A percentile compares a stretch with the other conserved stretches of the same genome.
Conservation (phyloP, 2,329 filamentous ascomycete species). For the Beauveria brongniartii region DNA sequence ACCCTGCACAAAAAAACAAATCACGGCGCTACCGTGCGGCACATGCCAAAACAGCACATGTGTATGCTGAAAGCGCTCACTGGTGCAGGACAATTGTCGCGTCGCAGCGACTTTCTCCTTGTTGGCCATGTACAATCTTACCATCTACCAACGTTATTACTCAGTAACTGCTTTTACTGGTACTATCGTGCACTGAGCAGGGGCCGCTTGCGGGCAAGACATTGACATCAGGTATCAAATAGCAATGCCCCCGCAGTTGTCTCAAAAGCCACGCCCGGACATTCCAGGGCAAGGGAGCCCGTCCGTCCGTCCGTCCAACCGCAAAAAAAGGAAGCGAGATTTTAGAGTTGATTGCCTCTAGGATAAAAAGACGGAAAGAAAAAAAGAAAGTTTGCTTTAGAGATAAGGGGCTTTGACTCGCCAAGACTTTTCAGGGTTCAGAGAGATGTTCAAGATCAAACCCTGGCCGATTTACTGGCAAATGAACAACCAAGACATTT, state of each 20-base stretch:
- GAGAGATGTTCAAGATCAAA: conserved; percentile 2
- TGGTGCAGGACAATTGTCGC: too few species aligned
- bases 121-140: too few species aligned
- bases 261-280: background rate
- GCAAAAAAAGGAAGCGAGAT: background rate
- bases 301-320: background rate
- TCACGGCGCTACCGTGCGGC: background rate
- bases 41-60: background rate
- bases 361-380: background rate
- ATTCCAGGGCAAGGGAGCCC: background rate
- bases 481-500: background rate
- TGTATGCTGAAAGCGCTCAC: too few species aligned
- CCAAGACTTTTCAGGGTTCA: conserved; percentile 3
- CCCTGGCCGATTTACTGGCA: background rate
- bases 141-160: background rate
- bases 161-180: background rate
- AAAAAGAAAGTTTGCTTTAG: background rate
- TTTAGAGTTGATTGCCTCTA: background rate
- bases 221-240: too few species aligned
- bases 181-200: background rate
- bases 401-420: background rate
- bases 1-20: background rate
- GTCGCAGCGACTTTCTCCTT: too few species aligned
- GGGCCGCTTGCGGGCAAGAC: too few species aligned
- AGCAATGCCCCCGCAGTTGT: background rate